These are phyloP conservation scores for Eutypa lata DNA, from an alignment of 2,329 filamentous ascomycete genomes.

Conservation along the genomic window DNA sequence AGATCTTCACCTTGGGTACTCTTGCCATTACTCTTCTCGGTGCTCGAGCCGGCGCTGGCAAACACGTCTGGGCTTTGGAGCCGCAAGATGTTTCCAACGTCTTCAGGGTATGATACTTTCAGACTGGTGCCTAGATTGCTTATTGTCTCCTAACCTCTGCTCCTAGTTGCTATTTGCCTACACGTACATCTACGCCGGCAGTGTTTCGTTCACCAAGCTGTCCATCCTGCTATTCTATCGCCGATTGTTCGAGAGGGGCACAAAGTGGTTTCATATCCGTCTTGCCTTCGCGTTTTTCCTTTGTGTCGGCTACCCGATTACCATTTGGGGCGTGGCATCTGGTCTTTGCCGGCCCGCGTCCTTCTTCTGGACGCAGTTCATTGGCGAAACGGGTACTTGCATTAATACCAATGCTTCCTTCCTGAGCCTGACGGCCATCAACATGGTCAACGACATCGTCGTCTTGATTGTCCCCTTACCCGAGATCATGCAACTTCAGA, in stretches of 20 bases:
- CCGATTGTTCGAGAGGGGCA: conserved; percentile 27
- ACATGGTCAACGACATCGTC: conserved; percentile 28
- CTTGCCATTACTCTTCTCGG: conserved; percentile 17
- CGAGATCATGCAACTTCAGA: conserved; percentile 25
- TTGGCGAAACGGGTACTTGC: conserved; percentile 20
- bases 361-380: conserved; percentile 24
- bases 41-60: conserved; percentile 18
- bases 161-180: conserved; percentile 27
- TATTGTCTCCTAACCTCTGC: not conserved
- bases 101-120: conserved; percentile 14
- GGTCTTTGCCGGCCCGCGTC: conserved; percentile 18
- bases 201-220: conserved; percentile 27
- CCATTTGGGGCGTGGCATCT: conserved; percentile 19
- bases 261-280: conserved; percentile 19
- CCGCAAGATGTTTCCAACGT: conserved; percentile 11
- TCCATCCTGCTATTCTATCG: conserved; percentile 31
- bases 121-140: too few species aligned
- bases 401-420: conserved; percentile 23
- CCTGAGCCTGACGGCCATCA: conserved; percentile 23
- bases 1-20: conserved; percentile 17
- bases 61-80: conserved; percentile 17
- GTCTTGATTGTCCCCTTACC: conserved; percentile 29
- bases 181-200: conserved; percentile 26
- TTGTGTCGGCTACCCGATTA: conserved; percentile 22
- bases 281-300: conserved; percentile 19